Percentiles rank a stretch among this genome's conserved stretches.
These are phyloP conservation scores for Cornus kousa DNA, from an alignment of 148 eudicot genomes.

Conservation along the genomic window DNA sequence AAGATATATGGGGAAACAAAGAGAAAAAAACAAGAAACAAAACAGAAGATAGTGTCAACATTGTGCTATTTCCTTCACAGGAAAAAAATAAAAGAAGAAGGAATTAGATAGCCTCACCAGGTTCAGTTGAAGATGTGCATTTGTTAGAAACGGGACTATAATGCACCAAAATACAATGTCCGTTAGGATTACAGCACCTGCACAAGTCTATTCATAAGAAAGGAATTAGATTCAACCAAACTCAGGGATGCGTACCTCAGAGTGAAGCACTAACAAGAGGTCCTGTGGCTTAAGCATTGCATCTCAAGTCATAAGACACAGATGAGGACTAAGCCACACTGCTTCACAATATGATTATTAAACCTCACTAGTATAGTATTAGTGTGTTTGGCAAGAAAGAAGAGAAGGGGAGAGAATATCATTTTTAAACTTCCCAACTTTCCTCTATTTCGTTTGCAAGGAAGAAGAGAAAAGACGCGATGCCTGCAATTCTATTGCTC, in stretches of 20 bases:
- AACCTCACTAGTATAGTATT: background rate
- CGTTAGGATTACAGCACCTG: slow-evolving; percentile 67
- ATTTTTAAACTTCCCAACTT: background rate
- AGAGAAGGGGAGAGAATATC: background rate
- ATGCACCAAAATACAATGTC: slow-evolving; percentile 65
- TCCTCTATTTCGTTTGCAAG: background rate
- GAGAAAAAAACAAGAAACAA: background rate
- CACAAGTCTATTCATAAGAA: slow-evolving; percentile 49
- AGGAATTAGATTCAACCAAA: background rate
- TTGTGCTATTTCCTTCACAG: background rate
- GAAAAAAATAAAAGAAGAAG: background rate
- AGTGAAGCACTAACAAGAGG: background rate
- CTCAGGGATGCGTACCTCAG: background rate
- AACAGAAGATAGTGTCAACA: background rate
- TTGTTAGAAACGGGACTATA: slow-evolving; percentile 62
- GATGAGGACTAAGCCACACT: background rate
- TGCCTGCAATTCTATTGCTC: too few relatives aligned
- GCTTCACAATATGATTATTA: background rate
- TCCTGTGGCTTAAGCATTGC: background rate
- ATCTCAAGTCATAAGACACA: background rate
- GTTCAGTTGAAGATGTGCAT: slow-evolving; percentile 43
- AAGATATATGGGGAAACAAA: background rate
- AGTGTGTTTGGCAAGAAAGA: background rate
- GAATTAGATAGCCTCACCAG: slow-evolving; percentile 30
- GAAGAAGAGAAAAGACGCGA: too few relatives aligned